Evolutionary conservation across 2,329 filamentous ascomycete species (phyloP), one percentile per base, ranked within the genome.

Genomic region (Coniosporium tulheliwenetii): DNA sequence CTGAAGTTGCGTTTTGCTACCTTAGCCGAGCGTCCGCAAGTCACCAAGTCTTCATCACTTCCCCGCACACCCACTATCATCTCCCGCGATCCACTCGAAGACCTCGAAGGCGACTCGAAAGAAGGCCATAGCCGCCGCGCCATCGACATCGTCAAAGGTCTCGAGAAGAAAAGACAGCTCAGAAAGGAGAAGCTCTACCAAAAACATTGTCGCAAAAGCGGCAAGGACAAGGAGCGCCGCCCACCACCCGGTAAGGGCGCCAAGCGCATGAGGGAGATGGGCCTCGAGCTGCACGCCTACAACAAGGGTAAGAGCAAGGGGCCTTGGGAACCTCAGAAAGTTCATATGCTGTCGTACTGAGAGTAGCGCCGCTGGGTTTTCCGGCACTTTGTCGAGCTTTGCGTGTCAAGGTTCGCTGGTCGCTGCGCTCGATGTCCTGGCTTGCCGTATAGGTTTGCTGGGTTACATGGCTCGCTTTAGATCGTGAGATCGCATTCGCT

Each of bases 91-190:
- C 37, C 43, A 9, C 45, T 50, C 16, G 39, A 45, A 14, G 41
- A 39, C 19, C 13, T 37, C 53, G 62, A 40, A 46, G 57, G 47
- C 41, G 60, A 64, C 42, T 59, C 62, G 30, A 60, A 65, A 14
- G 58, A 62, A 32, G 57, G 76, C 35, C 85, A 91, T 47, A 74
- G 85, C 8, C 82, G 91, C 46, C 85, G 86, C n/a, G 87, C 91
- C 31, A 93, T 98, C 49, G 91, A 96, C 60, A 98, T 95, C 45
- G 84, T 95, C 61, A 93, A 94, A 60, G 91, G 91, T 8, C 73
- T 98, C 1, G 91, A 98, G 65, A 81, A 84, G 62, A 96, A 94
- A 66, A 81, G 87, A 19, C 84, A 91, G 64, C 79, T 91, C 48
- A 82, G 91, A 50, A 86, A 82, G 64, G 87, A 96, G 62, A 94